Percentiles rank a stretch among this genome's conserved stretches.
Evolutionary conservation across 176 grass and related monocot species (phyloP).

Genomic region (Oryza rufipogon): DNA sequence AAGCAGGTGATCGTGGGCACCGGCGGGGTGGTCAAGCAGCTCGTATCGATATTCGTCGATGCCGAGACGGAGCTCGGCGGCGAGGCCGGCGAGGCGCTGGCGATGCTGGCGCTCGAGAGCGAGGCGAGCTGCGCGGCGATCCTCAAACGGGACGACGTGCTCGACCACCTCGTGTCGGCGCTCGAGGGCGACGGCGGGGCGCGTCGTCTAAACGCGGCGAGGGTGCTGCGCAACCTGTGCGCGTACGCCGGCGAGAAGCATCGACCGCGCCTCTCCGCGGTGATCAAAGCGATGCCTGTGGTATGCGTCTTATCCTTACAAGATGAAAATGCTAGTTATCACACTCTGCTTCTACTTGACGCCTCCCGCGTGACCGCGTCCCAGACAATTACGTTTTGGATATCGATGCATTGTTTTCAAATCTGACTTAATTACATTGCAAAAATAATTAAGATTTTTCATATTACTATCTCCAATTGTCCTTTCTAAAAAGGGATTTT

Average conservation of each 20-base stretch:
- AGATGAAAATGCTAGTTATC: background rate
- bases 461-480: no score
- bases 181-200: conserved; percentile 26
- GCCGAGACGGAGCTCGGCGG: conserved; percentile 37
- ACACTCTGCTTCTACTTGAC: background rate
- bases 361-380: no score
- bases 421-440: no score
- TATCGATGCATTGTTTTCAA: no score
- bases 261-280: conserved; percentile 19
- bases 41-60: conserved; percentile 53
- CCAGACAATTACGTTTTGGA: no score
- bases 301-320: conserved; percentile 10
- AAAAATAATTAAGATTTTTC: no score
- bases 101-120: conserved; percentile 79
- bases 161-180: conserved; percentile 34
- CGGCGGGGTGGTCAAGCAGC: conserved; percentile 59
- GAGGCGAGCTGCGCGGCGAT: conserved; percentile 47
- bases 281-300: conserved; percentile 43
- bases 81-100: conserved; percentile 76
- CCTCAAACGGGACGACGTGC: conserved; percentile 39
- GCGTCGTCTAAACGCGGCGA: conserved; percentile 33
- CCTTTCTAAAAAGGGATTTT: no score
- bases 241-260: conserved; percentile 21
- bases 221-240: conserved; percentile 76
- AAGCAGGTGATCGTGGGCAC: conserved; percentile 72